Percentiles rank a stretch among this genome's conserved stretches.
Evolutionary conservation across 192 early-diverging fungal genomes (phyloP).

Genomic region (Entophlyctis luteolus): DNA sequence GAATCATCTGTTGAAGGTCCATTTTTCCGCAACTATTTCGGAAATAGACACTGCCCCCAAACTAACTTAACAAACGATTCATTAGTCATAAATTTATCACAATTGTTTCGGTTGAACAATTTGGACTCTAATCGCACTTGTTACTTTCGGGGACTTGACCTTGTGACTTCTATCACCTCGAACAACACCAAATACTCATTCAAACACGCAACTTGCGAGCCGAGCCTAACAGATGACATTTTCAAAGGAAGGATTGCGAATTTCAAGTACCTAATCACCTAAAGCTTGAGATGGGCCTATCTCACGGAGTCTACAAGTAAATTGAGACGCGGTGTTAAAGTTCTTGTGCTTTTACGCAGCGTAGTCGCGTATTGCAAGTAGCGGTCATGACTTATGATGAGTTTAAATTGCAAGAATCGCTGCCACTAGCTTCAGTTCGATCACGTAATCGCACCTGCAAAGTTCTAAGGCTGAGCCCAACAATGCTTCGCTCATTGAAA

Average conservation of each 20-base stretch:
- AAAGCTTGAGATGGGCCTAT: constrained; percentile 73
- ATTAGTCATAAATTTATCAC: no score
- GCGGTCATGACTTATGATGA: constrained; percentile 79
- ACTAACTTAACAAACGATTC: no score
- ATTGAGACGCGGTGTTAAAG: constrained; percentile 74
- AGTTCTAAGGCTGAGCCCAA: constrained; percentile 84
- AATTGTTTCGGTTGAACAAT: no score
- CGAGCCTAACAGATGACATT: not conserved
- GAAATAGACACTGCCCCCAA: no score
- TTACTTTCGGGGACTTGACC: no score
- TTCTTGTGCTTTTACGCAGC: constrained; percentile 79
- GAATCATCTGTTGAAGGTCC: constrained; percentile 15
- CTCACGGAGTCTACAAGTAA: constrained; percentile 87
- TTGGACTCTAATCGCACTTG: no score
- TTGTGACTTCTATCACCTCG: no score
- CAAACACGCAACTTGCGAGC: constrained; percentile 19
- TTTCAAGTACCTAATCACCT: constrained; percentile 63
- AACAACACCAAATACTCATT: no score
- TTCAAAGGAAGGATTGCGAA: not conserved
- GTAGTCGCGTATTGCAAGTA: constrained; percentile 82
- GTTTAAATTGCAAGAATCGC: constrained; percentile 96
- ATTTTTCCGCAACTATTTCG: no score
- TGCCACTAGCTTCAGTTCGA: constrained; percentile 61
- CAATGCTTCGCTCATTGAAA: constrained; percentile 84
- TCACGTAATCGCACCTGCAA: constrained; percentile 62